Evolutionary conservation across 2,329 filamentous ascomycete genomes (phyloP).

Genomic region (Fusarium sp.): DNA sequence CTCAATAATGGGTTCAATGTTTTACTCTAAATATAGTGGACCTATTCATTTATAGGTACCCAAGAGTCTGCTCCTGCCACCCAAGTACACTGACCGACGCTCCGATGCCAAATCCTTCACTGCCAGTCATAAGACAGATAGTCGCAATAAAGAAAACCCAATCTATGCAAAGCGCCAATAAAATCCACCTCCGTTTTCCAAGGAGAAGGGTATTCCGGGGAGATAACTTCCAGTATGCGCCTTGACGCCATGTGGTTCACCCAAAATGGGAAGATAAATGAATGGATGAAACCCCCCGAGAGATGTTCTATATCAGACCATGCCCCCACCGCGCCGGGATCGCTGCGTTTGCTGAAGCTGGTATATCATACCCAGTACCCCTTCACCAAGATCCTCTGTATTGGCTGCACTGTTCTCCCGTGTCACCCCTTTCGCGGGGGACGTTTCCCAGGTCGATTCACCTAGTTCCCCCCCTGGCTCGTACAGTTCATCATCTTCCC

Average conservation of each 20-base stretch:
- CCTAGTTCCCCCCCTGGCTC: slow-evolving; percentile 60
- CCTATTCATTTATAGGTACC: not conserved
- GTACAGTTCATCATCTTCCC: slow-evolving; percentile 63
- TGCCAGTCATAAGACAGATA: not conserved
- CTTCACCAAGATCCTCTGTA: slow-evolving; percentile 58
- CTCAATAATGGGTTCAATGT: not conserved
- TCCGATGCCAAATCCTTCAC: not conserved
- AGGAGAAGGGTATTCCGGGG: not conserved
- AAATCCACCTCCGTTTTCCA: not conserved
- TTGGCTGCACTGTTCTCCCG: slow-evolving; percentile 60
- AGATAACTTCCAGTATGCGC: slow-evolving; percentile 3
- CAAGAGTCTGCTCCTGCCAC: not conserved
- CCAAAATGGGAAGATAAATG: not conserved
- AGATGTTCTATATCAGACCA: slow-evolving; percentile 37
- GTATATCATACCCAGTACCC: slow-evolving; percentile 65
- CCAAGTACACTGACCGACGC: not conserved
- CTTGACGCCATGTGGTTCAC: slow-evolving; percentile 7
- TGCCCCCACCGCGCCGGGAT: slow-evolving; percentile 55
- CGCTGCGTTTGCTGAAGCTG: slow-evolving; percentile 66
- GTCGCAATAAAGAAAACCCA: not conserved
- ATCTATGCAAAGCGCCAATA: slow-evolving; percentile 1
- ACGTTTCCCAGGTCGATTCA: slow-evolving; percentile 68
- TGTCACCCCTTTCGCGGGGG: slow-evolving; percentile 59
- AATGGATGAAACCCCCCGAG: not conserved
- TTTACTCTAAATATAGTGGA: not conserved